Conservation (phyloP, 768 basidiomycete genomes). For the Mycena leptocephala region DNA sequence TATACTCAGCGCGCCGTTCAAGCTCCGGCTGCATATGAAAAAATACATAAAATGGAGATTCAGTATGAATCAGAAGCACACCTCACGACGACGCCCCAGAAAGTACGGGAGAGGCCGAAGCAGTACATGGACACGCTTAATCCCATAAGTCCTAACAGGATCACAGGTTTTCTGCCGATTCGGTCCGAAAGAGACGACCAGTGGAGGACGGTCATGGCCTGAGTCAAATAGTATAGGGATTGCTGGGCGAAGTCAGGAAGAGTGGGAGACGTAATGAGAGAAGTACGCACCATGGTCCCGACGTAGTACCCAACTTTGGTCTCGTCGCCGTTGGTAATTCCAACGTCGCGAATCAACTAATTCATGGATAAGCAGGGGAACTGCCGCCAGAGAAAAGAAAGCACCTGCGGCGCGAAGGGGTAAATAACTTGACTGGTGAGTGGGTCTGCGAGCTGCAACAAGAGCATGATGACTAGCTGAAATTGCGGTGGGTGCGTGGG, state of each 20-base stretch:
- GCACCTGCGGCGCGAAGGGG: slow-evolving; percentile 82
- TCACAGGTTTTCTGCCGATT: slow-evolving; percentile 83
- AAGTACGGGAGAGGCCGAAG: slow-evolving; percentile 82
- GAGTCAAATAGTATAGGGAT: slow-evolving; percentile 83
- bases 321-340: slow-evolving; percentile 80
- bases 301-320: slow-evolving; percentile 84
- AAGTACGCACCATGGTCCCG: slow-evolving; percentile 72
- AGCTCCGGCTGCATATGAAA: slow-evolving; percentile 64
- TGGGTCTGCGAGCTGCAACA: slow-evolving; percentile 85
- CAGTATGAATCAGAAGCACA: slow-evolving; percentile 21
- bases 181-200: slow-evolving; percentile 84
- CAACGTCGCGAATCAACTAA: slow-evolving; percentile 78
- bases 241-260: slow-evolving; percentile 60
- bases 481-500: slow-evolving; percentile 75
- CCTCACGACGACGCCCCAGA: slow-evolving; percentile 75
- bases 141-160: slow-evolving; percentile 77
- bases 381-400: slow-evolving; percentile 22
- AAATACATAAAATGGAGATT: background rate
- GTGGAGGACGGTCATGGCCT: slow-evolving; percentile 80
- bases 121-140: slow-evolving; percentile 79
- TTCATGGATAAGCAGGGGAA: background rate
- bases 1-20: slow-evolving; percentile 78
- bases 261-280: background rate
- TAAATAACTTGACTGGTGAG: slow-evolving; percentile 84
- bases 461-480: slow-evolving; percentile 79